phyloP scores from a whole-genome alignment of 805 yeast genomes.

The Isabelozyma gotoi region DNA sequence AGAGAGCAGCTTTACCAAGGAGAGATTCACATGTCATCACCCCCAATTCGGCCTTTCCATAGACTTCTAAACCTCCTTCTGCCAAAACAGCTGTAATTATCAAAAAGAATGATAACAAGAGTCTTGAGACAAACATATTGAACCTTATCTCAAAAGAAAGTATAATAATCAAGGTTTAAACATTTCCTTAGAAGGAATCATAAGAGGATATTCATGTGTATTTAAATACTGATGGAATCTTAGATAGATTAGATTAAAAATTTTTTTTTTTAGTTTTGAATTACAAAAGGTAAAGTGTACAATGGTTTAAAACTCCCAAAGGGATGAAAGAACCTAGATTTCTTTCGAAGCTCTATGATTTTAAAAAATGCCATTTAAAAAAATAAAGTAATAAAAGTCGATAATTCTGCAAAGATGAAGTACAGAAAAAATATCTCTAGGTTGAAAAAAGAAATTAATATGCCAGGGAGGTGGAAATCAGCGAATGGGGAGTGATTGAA shows the following conservation, averaged over 20 bases:
- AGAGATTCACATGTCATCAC: slow-evolving; percentile 24
- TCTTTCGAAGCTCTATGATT: too few relatives aligned
- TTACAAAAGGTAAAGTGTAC: background rate
- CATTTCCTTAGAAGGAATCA: background rate
- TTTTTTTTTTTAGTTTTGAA: too few relatives aligned
- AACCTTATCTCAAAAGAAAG: background rate
- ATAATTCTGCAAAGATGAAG: too few relatives aligned
- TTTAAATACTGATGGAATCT: background rate
- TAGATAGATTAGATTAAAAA: background rate
- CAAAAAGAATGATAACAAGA: background rate
- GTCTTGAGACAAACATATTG: background rate
- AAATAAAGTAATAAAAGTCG: background rate
- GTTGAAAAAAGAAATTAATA: too few relatives aligned
- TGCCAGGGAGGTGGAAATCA: background rate
- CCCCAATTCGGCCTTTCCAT: slow-evolving; percentile 22
- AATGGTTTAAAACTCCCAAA: too few relatives aligned
- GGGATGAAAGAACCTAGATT: too few relatives aligned
- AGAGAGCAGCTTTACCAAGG: slow-evolving; percentile 23
- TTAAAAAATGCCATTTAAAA: too few relatives aligned
- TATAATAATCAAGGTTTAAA: too few relatives aligned
- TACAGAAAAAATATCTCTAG: background rate
- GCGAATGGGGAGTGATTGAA: background rate
- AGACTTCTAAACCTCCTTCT: slow-evolving; percentile 15
- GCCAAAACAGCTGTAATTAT: slow-evolving; percentile 9
- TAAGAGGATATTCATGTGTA: background rate